phyloP scores from a whole-genome alignment of 148 eudicot genomes.

The Rhododendron vialii region DNA sequence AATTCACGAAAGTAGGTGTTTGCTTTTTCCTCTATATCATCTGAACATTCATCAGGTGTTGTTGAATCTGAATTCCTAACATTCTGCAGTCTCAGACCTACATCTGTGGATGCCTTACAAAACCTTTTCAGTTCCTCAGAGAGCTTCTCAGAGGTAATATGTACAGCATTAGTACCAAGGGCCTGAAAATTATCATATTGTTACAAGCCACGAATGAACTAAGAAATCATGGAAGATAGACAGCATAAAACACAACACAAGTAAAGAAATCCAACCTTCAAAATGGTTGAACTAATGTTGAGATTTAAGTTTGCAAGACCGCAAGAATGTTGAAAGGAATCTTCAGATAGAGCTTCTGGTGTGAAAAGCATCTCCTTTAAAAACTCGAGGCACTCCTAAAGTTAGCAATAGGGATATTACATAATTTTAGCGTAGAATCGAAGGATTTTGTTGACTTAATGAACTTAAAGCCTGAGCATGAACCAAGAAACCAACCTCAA shows the following conservation, averaged over 20 bases:
- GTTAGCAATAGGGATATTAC: no score
- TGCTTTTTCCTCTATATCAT: no score
- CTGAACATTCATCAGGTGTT: no score
- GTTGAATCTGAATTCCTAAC: no score
- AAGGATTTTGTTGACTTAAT: no score
- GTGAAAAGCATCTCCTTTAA: not conserved
- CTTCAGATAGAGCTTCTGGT: not conserved
- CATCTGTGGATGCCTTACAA: no score
- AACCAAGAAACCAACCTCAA: no score
- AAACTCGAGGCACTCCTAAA: not conserved
- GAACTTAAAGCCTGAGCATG: no score
- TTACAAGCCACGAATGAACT: no score
- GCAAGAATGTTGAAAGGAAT: not conserved
- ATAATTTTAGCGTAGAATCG: no score
- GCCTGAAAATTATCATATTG: not conserved
- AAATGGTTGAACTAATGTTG: not conserved
- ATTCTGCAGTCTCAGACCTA: no score
- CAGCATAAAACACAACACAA: not conserved
- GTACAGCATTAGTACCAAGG: conserved; percentile 1
- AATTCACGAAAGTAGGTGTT: no score
- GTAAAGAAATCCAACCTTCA: conserved; percentile 6
- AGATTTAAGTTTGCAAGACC: not conserved
- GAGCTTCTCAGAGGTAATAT: conserved; percentile 8
- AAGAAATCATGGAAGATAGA: not conserved
- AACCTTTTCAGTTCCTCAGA: not conserved